Base-by-base conservation (phyloP, 805 yeast genomes). In the Pachysolen tannophilus region DNA sequence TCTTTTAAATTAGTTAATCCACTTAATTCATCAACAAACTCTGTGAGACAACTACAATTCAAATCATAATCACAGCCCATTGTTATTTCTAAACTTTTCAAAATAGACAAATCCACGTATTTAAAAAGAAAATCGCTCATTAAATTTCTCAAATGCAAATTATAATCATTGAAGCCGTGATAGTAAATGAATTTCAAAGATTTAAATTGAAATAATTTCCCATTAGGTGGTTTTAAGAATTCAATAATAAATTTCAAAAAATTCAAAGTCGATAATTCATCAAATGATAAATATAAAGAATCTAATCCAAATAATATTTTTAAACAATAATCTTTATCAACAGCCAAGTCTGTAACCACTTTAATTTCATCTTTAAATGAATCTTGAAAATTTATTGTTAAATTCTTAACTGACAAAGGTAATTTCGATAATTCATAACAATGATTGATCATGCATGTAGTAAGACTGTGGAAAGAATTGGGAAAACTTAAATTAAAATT, bases 41-140 rank as follows among this genome's bases (percentile, higher is more conserved):
- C 60, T 8, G 58, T 53, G 8, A 72, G 47, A 45, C 82, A 78
- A 7, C 59, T 60, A 42, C 74, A 65, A 0, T 50, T 54, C 20
- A 56, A 46, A 16, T 64, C 61, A n/a, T n/a, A n/a, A 40, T 69
- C 72, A 46, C 84, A 75, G 1, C 81, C 81, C 20, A 75, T 47
- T 6, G 60, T 58, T 14, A 80, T 41, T 43, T 78, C 81, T 30
- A 81, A 49, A 25, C 59, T 60, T 30, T 55, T 48, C 13, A 74
- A 32, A 2, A 32, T 13, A 0, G 41, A 26, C 7, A 60, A 39
- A 29, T 66, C 55, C 19, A 63, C 41, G 3, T 57, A 43, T 2
- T 50, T 35, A 8, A 49, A 48, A 2, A 72, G 34, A 31, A 60
- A 53, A 3, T 45, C 36, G 8, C 44, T 33, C 3, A 58, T 51